phyloP scores from a whole-genome alignment of 768 basidiomycete species.

The Dioszegia crocea region DNA sequence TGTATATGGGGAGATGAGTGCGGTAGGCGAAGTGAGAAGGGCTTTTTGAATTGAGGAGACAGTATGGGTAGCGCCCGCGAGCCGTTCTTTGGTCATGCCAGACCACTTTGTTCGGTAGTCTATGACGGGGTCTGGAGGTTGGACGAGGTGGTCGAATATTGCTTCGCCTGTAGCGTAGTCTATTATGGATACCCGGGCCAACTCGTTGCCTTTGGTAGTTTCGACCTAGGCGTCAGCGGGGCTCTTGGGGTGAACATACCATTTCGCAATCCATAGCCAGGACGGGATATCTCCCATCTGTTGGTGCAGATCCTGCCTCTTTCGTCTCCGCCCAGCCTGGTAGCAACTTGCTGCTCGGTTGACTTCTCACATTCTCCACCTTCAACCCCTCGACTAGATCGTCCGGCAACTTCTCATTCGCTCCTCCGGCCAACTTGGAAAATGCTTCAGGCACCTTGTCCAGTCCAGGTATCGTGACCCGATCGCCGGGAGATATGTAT shows the following conservation, averaged over 20 bases:
- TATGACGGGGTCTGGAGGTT: slow-evolving; percentile 72
- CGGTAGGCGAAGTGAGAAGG: slow-evolving; percentile 56
- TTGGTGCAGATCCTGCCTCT: slow-evolving; percentile 43
- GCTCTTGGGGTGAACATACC: slow-evolving; percentile 54
- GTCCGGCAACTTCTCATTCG: background rate
- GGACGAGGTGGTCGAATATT: slow-evolving; percentile 84
- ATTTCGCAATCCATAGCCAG: slow-evolving; percentile 96
- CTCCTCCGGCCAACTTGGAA: background rate
- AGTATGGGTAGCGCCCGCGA: slow-evolving; percentile 69
- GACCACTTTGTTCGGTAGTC: slow-evolving; percentile 97
- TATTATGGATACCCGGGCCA: slow-evolving; percentile 78
- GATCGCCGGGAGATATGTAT: slow-evolving; percentile 61
- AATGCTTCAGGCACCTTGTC: background rate
- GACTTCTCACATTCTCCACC: background rate
- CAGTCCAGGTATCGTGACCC: background rate
- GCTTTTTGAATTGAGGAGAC: slow-evolving; percentile 71
- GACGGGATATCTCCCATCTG: slow-evolving; percentile 51
- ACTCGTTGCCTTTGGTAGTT: slow-evolving; percentile 83
- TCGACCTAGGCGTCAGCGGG: slow-evolving; percentile 60
- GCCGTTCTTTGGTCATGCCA: slow-evolving; percentile 75
- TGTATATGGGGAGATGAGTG: slow-evolving; percentile 53
- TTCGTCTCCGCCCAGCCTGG: slow-evolving; percentile 82
- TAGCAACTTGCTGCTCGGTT: slow-evolving; percentile 33
- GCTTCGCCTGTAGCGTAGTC: slow-evolving; percentile 69
- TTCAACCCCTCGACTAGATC: slow-evolving; percentile 1